These are phyloP conservation scores for Naematelia aurantialba DNA, from an alignment of 768 basidiomycete species.

Conservation along the genomic window DNA sequence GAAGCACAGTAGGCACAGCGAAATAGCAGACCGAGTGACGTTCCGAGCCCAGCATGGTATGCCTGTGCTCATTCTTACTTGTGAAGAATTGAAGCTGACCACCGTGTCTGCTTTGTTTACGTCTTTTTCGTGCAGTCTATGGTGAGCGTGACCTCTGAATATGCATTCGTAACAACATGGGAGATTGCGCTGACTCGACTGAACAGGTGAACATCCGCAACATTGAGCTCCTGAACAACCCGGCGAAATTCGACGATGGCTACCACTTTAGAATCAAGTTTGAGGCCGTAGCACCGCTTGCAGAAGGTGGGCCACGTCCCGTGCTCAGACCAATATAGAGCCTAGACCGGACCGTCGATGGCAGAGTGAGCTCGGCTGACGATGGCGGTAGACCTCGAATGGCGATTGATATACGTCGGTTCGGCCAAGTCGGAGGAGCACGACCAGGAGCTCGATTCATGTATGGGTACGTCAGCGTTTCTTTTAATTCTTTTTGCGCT, in stretches of 20 bases:
- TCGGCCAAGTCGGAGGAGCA: slow-evolving; percentile 84
- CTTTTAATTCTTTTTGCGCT: neutral
- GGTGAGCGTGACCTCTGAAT: slow-evolving; percentile 19
- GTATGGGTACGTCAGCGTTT: slow-evolving; percentile 56
- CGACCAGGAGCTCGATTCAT: slow-evolving; percentile 96
- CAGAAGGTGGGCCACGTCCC: slow-evolving; percentile 63
- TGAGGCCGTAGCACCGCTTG: slow-evolving; percentile 86
- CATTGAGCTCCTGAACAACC: slow-evolving; percentile 76
- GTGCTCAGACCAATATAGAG: slow-evolving; percentile 1
- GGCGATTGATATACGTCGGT: slow-evolving; percentile 95
- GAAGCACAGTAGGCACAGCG: too few species aligned
- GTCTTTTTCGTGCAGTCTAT: slow-evolving; percentile 28
- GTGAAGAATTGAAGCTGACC: neutral
- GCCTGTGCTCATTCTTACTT: neutral
- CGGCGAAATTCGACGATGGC: slow-evolving; percentile 81
- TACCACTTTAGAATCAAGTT: slow-evolving; percentile 95
- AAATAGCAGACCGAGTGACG: too few species aligned
- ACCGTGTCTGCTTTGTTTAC: neutral
- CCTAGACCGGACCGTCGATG: neutral
- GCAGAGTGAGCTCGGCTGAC: neutral
- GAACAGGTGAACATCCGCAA: slow-evolving; percentile 52
- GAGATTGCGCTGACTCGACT: neutral
- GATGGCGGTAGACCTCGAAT: slow-evolving; percentile 74
- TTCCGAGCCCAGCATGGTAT: slow-evolving; percentile 3
- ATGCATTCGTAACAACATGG: neutral